Evolutionary conservation across 805 yeast genomes (phyloP), one percentile per base, ranked within the genome.

Genomic region (Candida patagonica): DNA sequence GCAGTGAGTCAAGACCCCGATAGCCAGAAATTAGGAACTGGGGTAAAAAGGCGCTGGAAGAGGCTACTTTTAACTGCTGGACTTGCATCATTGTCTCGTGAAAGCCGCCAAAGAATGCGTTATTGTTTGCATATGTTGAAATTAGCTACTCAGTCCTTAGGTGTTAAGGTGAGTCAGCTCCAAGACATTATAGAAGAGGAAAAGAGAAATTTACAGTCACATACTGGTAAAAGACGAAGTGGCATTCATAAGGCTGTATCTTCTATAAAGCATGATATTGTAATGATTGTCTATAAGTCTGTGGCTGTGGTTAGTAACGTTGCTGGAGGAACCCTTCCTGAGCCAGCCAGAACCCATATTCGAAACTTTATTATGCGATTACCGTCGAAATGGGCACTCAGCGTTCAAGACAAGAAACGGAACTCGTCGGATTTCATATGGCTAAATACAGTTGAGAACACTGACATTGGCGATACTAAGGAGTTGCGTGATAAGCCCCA

Each of bases 221-320:
- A 51, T 51, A 21, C 53, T 53, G 15, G 41, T 53, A 10, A 48
- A 50, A 31, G 49, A 51, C 35, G 48, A 44, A 21, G 48, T 83
- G 69, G 47, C 59, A 6, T 32, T 4, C 9, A 26, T 9, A 30
- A 26, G 8, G 39, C 52, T 52, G 48, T 59, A 16, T 50, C 52
- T 7, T 59, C 57, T 33, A 70, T 88, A 26, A 81, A 84, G 47
- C 73, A 78, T 48, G 98, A 89, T 49, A 85, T 89, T 26, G 79
- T 88, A 6, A 73, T 82, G 0, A 92, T 96, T 0, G 88, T 92
- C 20, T 84, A 85, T 57, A 89, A 86, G 55, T 86, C 87, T 35
- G 87, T 88, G 26, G 75, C 78, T 30, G 75, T 89, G 27, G 82
- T 92, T 8, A 84, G 96, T 3, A 83, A 82, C 47, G 84, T 85